Base-by-base conservation (phyloP, 129 eudicot genomes). In the carrot (Daucus carota) region DNA sequence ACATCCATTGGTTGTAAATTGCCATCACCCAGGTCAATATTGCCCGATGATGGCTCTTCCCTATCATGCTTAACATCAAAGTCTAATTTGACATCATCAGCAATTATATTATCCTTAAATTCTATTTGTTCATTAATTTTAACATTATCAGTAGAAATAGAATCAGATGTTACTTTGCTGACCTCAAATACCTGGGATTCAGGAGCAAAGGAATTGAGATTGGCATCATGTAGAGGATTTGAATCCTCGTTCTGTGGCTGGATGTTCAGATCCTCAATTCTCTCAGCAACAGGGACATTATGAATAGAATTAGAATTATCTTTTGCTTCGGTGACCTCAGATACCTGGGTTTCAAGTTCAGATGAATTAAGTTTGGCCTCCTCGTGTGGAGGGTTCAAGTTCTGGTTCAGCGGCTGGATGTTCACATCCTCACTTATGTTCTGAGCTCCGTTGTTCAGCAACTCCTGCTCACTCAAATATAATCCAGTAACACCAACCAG, bases 51-150 rank as follows among this genome's bases (percentile, higher is more conserved):
- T 73, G 90, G 86, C 85, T 83, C 86, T 83, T 74, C 84, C 90
- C 85, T 74, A 84, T 86, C 89, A 85, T 85, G 91, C 83, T 88
- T 90, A 88, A 76, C 86, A 81, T 87, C 98, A 79, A 81, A 65
- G 79, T 87, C 97, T 89, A 91, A 85, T 87, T 88, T 83, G 83
- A 90, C 93, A 91, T 86, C 85, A 85, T 90, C 97, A 89, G 87
- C 85, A 87, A 84, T 83, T 84, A 91, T 79, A 80, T 87, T 86
- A 87, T 89, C 90, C 88, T 90, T 88, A 86, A 84, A 75, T 72
- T 91, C 96, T 86, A 78, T 91, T 70, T 89, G 87, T 80, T 91
- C 98, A 84, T 72, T 81, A 87, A 81, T 78, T 60, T 93, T 74
- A 78, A 83, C 77, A 91, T 90, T 81, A 84, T 89, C 98, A 84